Evolutionary conservation across 345 rosid genomes (phyloP), one percentile per base, ranked within the genome.

Genomic region (Euphorbia peplus): DNA sequence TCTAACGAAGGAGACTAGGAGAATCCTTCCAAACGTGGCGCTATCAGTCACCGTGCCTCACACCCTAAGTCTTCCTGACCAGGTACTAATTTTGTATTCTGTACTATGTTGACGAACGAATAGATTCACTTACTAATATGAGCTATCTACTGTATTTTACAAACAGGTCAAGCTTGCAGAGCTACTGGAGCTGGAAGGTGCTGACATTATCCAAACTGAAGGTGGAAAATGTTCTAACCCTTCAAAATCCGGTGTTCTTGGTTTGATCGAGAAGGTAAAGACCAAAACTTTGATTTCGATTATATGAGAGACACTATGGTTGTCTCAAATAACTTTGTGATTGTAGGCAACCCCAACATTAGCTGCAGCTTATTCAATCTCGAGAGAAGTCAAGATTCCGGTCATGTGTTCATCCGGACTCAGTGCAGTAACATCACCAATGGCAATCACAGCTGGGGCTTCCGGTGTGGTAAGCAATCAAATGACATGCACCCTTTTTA

Each of bases 401-500:
- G 87, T 87, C 2, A 71, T 84, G 83, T 87, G 91, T 57, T 76
- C 91, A 15, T 87, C 91, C 5, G 88, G 91, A 58, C 83, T 87
- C 9, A 83, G 85, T 70, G 78, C 84, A 4, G 91, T 84, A 39
- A 87, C 91, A 0, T 87, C 88, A 18, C 91, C 91, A n/a, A 72
- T 87, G 91, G 91, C 91, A 28, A 83, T 87, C 60, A 67, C 87
- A 15, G 87, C 87, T 0, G 88, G 88, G 37, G 91, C 88, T 16
- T 77, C 87, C 0, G 88, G 88, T 32, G 91, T 87, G 88, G 91
- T 87, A 78, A 19, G 85, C 55, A 56, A 32, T 48, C 18, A 2
- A n/a, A n/a, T n/a, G n/a, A n/a, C n/a, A 16, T 46, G 15, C 32
- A 52, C 28, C 39, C 41, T 58, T 18, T 0, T 24, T 26, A 1